A percentile compares a stretch with the other conserved stretches of the same genome.
Conservation (phyloP, 2,329 filamentous ascomycete genomes). For the Neurospora sp. region DNA sequence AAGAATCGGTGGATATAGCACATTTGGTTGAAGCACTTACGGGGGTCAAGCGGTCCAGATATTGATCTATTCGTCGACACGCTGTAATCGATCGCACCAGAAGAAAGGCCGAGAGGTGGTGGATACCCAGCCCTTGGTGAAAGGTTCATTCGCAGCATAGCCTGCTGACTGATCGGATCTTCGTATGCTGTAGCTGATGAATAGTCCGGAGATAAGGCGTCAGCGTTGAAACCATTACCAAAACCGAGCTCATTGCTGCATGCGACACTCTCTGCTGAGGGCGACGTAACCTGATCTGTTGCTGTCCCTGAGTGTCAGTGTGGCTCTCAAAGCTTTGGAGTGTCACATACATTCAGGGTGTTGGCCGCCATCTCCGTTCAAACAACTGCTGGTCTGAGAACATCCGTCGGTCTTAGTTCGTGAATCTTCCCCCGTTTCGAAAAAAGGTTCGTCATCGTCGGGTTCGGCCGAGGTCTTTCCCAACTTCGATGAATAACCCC, state of each 20-base stretch:
- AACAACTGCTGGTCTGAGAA: background rate
- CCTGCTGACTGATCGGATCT: background rate
- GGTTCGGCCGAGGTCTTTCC: background rate
- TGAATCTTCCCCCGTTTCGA: background rate
- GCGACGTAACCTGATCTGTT: background rate
- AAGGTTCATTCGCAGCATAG: background rate
- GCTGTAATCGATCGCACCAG: background rate
- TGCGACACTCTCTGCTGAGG: background rate
- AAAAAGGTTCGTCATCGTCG: background rate
- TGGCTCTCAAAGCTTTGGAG: background rate
- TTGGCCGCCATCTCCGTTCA: background rate
- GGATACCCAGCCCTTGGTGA: background rate
- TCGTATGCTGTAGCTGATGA: background rate
- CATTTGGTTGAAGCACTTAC: conserved; percentile 19
- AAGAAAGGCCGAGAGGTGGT: background rate
- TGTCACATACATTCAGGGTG: background rate
- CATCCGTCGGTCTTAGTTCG: background rate
- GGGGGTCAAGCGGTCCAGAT: conserved; percentile 22
- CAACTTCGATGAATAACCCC: background rate
- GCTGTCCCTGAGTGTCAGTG: background rate
- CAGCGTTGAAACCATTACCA: background rate
- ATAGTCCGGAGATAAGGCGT: background rate
- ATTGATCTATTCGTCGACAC: background rate
- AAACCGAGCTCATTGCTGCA: background rate
- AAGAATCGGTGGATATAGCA: background rate